Base-by-base conservation (phyloP, 2,329 filamentous ascomycete species). In the Alternaria alternata region DNA sequence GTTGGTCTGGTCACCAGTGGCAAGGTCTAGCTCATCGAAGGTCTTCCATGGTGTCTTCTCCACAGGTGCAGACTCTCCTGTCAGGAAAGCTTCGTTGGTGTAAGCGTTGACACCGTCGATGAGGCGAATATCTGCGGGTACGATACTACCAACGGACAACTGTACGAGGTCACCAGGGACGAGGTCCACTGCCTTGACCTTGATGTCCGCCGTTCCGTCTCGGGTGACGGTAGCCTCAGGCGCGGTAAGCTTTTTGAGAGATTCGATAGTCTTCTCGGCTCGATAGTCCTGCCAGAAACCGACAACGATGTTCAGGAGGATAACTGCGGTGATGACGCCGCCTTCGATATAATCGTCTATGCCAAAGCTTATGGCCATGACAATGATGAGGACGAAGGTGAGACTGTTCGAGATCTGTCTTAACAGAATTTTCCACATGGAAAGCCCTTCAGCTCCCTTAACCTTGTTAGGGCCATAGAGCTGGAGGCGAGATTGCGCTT, bases 341-440 rank as follows among this genome's bases (percentile, higher is more conserved):
- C 83, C 87, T 80, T 89, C 87, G 74, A 88, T 84, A 71, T 84
- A 89, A 75, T 89, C 88, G 69, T 83, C 72, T 67, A 90, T 90
- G 75, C 84, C 86, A 79, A 89, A 90, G 63, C 83, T 84, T 47
- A 86, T 81, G 60, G 87, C 88, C 87, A 91, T 92, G 71, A 91
- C 90, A 71, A 91, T 87, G 67, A 93, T 83, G 68, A 93, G 87
- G 64, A 84, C 88, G 75, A 90, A 83, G 65, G 90, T 92, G 79
- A 92, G 82, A 81, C 89, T 91, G 81, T 92, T 92, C 67, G 89
- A 91, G 69, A 92, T 86, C 82, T 92, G 90, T 75, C 89, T 90
- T 80, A 92, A 79, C 81, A 92, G 85, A 81, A 92, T 91, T 81
- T 90, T 87, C 87, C 89, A 91, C 79, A 89, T 73, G 79, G 89